Conservation (phyloP, 1,284 basidiomycete genomes). For the Takashimella koratensis region DNA sequence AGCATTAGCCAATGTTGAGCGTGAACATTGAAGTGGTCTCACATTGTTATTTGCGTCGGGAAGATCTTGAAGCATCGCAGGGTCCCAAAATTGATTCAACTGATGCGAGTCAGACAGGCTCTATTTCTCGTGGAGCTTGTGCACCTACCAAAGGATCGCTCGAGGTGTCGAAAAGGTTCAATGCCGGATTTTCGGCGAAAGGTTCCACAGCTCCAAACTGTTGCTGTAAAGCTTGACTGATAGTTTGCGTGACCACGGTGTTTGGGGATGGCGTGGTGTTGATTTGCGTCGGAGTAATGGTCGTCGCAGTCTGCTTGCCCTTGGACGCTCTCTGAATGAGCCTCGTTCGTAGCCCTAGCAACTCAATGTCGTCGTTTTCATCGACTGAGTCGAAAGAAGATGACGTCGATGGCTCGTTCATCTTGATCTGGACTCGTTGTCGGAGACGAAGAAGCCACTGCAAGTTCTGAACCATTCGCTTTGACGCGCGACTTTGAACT, state of each 20-base stretch:
- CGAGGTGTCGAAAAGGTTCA: not conserved
- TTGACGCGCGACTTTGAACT: constrained; percentile 14
- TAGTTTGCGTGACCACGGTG: not conserved
- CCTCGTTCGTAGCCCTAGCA: constrained; percentile 30
- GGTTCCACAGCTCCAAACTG: not conserved
- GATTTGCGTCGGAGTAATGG: not conserved
- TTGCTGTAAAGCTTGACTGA: not conserved
- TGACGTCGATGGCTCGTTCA: not conserved
- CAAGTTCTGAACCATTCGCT: constrained; percentile 23
- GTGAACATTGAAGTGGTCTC: not conserved
- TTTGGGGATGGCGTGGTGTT: not conserved
- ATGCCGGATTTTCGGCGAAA: not conserved
- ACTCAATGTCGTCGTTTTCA: constrained; percentile 18
- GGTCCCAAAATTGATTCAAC: not conserved
- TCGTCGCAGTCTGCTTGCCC: constrained; percentile 3
- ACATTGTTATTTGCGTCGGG: not conserved
- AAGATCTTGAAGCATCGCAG: not conserved
- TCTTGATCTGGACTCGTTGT: constrained; percentile 9
- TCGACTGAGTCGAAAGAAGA: not conserved
- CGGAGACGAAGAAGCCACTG: constrained; percentile 27
- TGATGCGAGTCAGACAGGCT: too few relatives aligned
- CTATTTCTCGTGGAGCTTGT: too few relatives aligned
- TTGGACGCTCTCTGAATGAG: constrained; percentile 23
- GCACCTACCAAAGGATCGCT: not conserved
- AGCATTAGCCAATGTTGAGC: not conserved